Percentiles rank a stretch among this genome's conserved stretches.
These are phyloP conservation scores for Amoebophrya sp. DNA, from an alignment of 169 alveolate species.

Conservation along the genomic window DNA sequence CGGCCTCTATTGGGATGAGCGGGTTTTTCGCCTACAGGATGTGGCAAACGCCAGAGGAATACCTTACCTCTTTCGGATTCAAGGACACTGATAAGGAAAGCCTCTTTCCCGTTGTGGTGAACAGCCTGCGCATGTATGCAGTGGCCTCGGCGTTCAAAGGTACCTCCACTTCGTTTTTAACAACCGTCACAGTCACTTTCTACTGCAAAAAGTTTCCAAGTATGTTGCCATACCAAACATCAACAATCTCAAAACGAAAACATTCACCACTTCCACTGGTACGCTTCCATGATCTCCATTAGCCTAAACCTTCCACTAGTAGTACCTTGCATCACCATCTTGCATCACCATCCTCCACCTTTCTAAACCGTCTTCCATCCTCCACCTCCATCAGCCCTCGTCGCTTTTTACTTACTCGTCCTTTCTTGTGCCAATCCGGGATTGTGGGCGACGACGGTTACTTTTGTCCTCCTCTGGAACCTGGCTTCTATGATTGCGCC, in stretches of 20 bases:
- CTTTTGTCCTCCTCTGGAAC: not conserved
- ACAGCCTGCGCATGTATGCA: too few species aligned
- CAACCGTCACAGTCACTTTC: too few species aligned
- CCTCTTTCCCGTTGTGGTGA: not conserved
- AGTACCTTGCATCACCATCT: not conserved
- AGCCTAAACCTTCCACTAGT: not conserved
- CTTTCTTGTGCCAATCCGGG: not conserved
- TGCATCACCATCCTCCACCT: not conserved
- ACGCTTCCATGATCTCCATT: too few species aligned
- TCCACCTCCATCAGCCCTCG: not conserved
- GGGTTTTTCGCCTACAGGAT: not conserved
- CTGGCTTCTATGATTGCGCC: too few species aligned
- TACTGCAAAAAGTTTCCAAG: too few species aligned
- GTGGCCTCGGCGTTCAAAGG: too few species aligned
- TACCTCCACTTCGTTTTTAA: too few species aligned
- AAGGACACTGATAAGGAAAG: not conserved
- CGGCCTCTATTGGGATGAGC: not conserved
- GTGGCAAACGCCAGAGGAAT: not conserved
- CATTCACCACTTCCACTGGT: too few species aligned
- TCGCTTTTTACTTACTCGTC: not conserved
- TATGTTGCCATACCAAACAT: too few species aligned
- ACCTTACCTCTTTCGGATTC: not conserved
- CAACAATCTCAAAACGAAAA: not conserved
- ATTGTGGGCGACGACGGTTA: not conserved
- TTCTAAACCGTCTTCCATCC: not conserved